phyloP scores from a whole-genome alignment of 2,329 filamentous ascomycete species.

The Fragosphaeria purpurea region DNA sequence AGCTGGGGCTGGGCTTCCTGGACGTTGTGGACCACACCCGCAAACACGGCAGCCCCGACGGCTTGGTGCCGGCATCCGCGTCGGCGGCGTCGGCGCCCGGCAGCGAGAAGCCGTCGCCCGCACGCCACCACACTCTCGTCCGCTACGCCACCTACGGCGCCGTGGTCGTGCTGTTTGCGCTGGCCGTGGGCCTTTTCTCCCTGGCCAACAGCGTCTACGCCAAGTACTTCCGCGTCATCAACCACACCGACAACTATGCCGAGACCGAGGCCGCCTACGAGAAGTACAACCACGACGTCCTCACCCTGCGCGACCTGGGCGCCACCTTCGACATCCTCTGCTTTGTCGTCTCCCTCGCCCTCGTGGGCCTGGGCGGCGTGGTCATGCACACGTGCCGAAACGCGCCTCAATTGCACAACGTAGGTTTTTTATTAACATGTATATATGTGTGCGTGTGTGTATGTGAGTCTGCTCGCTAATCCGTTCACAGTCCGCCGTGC shows the following conservation, averaged over 20 bases:
- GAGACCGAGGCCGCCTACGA: not conserved
- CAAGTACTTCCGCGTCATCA: not conserved
- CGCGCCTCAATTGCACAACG: too few relatives aligned
- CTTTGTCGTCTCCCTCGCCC: not conserved
- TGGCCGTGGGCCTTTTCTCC: conserved; percentile 7
- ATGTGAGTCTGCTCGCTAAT: too few relatives aligned
- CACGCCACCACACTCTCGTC: not conserved
- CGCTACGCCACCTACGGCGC: conserved; percentile 8
- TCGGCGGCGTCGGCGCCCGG: too few relatives aligned
- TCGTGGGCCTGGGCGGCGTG: not conserved
- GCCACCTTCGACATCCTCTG: not conserved
- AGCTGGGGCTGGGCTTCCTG: conserved; percentile 17
- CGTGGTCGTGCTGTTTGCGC: conserved; percentile 7
- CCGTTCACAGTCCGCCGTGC: conserved; percentile 14
- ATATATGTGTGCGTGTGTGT: too few relatives aligned
- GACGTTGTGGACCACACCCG: conserved; percentile 7
- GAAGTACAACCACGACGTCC: conserved; percentile 1
- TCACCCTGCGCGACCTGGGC: not conserved
- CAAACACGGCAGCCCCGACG: conserved; percentile 3
- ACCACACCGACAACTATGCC: not conserved
- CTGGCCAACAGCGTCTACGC: not conserved
- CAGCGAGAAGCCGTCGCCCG: too few relatives aligned
- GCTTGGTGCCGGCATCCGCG: too few relatives aligned
- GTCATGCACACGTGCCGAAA: not conserved
- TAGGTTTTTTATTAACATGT: too few relatives aligned